Base-by-base conservation (phyloP, 2,329 filamentous ascomycete genomes). In the Fusarium transvaalense region DNA sequence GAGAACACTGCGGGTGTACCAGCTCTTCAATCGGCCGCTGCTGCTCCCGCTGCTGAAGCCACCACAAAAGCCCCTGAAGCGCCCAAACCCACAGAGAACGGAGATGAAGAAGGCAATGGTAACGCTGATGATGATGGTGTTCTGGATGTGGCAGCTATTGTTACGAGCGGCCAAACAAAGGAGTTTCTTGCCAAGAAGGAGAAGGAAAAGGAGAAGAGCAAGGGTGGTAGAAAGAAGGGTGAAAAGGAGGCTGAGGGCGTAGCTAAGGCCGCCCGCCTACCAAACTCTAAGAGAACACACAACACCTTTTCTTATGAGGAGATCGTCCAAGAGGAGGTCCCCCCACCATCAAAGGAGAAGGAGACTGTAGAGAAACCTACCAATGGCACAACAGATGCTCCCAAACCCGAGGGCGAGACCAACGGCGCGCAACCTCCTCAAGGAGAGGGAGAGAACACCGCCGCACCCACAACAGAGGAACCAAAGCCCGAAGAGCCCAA, bases 141-240 rank as follows among this genome's bases (percentile, higher is more conserved):
- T 10, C 82, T 96, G 5, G 92, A 96, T 71, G 92, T 96, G 46
- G 93, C 92, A n/a, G 91, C 87, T 69, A 94, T 96, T 68, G 92
- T 96, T 35, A 91, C 91, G 2, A 91, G 89, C 71, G 92, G 92
- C 32, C 92, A 93, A 77, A 93, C 93, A 71, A 88, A 89, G 71
- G 92, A 96, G 73, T 95, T 94, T 72, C 82, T 96, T 8, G 92
- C 92, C 12, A 92, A 92, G 80, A 93, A 92, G 77, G 92, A 95
- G 75, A 91, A 89, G 76, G 91, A 94, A 75, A 94, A 88, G 78
- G 71, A 86, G 61, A 82, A 85, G 23, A 88, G 86, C 70, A 91
- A 91, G 74, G 84, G 85, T 41, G 84, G 82, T 12, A 73, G 80
- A 31, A 81, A 81, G 68, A 89, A 90, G 71, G 85, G 61, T 7